Evolutionary conservation across 352 stramenopile species (phyloP), one percentile per base, ranked within the genome.

Genomic region (Globisporangium megalacanthum): DNA sequence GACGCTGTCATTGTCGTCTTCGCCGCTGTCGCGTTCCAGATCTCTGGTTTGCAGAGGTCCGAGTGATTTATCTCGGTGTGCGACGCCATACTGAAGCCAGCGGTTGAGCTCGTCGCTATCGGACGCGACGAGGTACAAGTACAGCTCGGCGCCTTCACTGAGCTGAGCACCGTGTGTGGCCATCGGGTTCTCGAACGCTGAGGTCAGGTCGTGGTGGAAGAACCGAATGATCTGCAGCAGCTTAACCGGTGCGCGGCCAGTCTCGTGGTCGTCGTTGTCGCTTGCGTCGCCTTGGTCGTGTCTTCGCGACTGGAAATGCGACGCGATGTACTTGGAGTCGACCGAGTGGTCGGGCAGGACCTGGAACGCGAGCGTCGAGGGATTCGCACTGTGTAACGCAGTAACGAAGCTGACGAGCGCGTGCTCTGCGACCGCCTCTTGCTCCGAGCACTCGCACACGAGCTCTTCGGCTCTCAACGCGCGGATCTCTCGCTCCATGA

Each of bases 181-280:
- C n/a, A 35, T 20, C 51, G 7, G 2, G 20, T 56, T 22, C 22
- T 77, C 69, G 58, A 79, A 88, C 4, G 19, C 36, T 20, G 35
- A 10, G 22, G 56, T 54, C 25, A 83, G 46, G 11, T 73, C 64
- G 0, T 70, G 57, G 22, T 86, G 68, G 46, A 74, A 79, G 39
- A 73, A 77, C 5, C 77, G 69, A 50, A 84, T 71, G 19, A 80
- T 72, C 55, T 83, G 65, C 25, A 88, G 51, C 10, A 88, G 51
- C 10, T 61, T 48, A 0, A 73, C 58, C 36, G 17, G 22, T 41
- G 13, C 4, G 10, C 5, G 13, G 11, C 29, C 47, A 22, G 53
- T 37, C 33, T 37, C 8, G 33, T 37, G 33, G 8, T 37, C 33
- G 4, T 37, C 33, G 33, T 37, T 8, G 33, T 37, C 33, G 4